Evolutionary conservation across 23 red algal species (phyloP).

Genomic region (Cyanidioschyzon merolae): DNA sequence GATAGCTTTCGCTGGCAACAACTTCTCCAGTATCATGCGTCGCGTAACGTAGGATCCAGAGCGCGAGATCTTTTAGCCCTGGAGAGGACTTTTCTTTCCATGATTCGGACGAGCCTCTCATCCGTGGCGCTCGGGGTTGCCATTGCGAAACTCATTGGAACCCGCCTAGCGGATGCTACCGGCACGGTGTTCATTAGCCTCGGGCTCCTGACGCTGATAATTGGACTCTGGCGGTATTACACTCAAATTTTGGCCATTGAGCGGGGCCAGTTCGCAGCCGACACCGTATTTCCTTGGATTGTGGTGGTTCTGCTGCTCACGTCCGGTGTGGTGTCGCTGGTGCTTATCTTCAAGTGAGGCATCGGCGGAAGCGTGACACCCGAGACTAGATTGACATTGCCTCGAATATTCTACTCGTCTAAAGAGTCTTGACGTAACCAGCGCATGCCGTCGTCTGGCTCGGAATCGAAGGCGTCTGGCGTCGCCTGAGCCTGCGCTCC

Average conservation of each 20-base stretch:
- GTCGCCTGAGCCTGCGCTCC: too few relatives aligned
- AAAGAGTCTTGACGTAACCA: too few relatives aligned
- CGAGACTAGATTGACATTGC: too few relatives aligned
- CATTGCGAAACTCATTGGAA: slow-evolving; percentile 21
- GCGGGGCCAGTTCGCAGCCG: slow-evolving; percentile 24
- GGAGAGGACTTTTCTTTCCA: slow-evolving; percentile 24
- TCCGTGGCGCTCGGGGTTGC: slow-evolving; percentile 21
- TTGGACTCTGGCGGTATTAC: slow-evolving; percentile 20
- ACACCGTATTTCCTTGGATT: slow-evolving; percentile 27
- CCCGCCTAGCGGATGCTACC: slow-evolving; percentile 10
- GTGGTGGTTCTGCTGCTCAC: slow-evolving; percentile 17
- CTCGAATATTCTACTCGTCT: too few relatives aligned
- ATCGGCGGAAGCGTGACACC: background rate
- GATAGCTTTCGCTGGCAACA: background rate
- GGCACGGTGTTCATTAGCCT: slow-evolving; percentile 25
- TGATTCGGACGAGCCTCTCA: slow-evolving; percentile 24
- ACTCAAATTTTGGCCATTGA: slow-evolving; percentile 22
- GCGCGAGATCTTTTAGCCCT: slow-evolving; percentile 18
- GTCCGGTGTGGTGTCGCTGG: slow-evolving; percentile 17
- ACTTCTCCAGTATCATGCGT: slow-evolving; percentile 12
- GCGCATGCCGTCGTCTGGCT: too few relatives aligned
- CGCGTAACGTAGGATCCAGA: slow-evolving; percentile 7
- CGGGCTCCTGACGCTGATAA: slow-evolving; percentile 13
- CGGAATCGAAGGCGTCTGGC: too few relatives aligned
- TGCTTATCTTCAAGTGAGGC: slow-evolving; percentile 16